These are phyloP conservation scores for Fraxinus americana DNA, from an alignment of 257 asterid genomes.

Conservation along the genomic window DNA sequence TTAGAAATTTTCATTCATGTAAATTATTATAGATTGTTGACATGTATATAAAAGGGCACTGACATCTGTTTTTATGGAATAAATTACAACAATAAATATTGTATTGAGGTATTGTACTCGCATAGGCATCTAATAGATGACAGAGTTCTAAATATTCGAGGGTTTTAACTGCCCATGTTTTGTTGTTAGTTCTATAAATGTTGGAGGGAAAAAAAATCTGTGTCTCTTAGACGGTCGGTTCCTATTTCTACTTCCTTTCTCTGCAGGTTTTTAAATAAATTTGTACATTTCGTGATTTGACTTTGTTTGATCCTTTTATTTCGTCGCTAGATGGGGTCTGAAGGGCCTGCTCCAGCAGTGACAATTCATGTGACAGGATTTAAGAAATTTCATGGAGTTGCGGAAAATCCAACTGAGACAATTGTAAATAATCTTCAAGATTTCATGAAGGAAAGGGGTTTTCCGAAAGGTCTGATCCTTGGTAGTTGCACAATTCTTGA, in stretches of 20 bases:
- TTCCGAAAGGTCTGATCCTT: slow-evolving; percentile 79
- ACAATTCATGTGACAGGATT: slow-evolving; percentile 92
- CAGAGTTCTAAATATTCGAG: neutral
- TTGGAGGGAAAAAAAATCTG: neutral
- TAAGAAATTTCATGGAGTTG: slow-evolving; percentile 90
- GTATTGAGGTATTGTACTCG: neutral
- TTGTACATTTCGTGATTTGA: slow-evolving; percentile 36
- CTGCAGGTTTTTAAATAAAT: slow-evolving; percentile 30
- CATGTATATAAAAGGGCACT: neutral
- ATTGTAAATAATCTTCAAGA: slow-evolving; percentile 76
- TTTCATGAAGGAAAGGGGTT: slow-evolving; percentile 70
- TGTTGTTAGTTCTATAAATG: neutral
- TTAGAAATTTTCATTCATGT: neutral
- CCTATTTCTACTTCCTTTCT: slow-evolving; percentile 4
- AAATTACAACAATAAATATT: neutral
- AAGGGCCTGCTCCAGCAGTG: slow-evolving; percentile 80
- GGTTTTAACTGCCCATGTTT: neutral
- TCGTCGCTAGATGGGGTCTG: slow-evolving; percentile 82
- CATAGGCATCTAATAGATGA: neutral
- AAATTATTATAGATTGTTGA: neutral
- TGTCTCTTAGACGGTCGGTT: neutral
- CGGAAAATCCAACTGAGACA: slow-evolving; percentile 94
- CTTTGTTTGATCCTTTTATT: slow-evolving; percentile 25
- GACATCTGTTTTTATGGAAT: neutral
- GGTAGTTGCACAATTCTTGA: slow-evolving; percentile 95